phyloP scores from a whole-genome alignment of 192 early-diverging fungal genomes.

The Umbelopsis sp. region DNA sequence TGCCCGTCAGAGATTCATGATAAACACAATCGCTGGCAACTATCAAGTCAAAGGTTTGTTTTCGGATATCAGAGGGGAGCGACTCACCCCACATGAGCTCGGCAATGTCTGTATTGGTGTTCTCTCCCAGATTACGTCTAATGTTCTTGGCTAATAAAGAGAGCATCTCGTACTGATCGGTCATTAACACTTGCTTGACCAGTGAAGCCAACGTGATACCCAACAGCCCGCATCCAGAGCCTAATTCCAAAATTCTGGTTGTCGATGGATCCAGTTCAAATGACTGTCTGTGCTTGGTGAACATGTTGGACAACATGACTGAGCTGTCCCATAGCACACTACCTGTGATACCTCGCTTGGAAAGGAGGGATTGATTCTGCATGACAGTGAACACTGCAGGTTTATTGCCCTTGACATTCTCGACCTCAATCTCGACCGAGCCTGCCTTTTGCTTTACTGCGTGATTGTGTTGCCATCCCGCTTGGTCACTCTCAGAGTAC shows the following conservation, averaged over 20 bases:
- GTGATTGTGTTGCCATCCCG: constrained; percentile 30
- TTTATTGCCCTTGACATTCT: constrained; percentile 8
- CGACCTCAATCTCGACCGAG: constrained; percentile 27
- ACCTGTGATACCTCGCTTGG: constrained; percentile 46
- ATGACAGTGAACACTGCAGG: neutral
- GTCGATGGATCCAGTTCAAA: neutral
- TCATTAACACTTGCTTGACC: constrained; percentile 41
- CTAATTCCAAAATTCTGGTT: constrained; percentile 37
- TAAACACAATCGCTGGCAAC: constrained; percentile 50
- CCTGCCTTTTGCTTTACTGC: constrained; percentile 28
- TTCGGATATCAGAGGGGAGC: constrained; percentile 26
- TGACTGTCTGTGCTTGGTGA: constrained; percentile 20
- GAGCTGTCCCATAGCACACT: constrained; percentile 50
- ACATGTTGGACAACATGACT: constrained; percentile 46
- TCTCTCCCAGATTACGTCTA: constrained; percentile 34
- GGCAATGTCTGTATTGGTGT: constrained; percentile 30
- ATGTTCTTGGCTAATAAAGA: constrained; percentile 47
- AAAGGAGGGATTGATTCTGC: constrained; percentile 40
- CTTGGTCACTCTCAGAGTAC: constrained; percentile 30
- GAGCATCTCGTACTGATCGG: constrained; percentile 47
- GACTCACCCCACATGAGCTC: constrained; percentile 29
- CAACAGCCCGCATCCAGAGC: constrained; percentile 49
- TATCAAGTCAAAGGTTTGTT: constrained; percentile 26
- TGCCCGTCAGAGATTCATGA: constrained; percentile 43
- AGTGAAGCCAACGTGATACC: constrained; percentile 46